Base-by-base conservation (phyloP, 257 asterid genomes). In the Buddleja alternifolia region DNA sequence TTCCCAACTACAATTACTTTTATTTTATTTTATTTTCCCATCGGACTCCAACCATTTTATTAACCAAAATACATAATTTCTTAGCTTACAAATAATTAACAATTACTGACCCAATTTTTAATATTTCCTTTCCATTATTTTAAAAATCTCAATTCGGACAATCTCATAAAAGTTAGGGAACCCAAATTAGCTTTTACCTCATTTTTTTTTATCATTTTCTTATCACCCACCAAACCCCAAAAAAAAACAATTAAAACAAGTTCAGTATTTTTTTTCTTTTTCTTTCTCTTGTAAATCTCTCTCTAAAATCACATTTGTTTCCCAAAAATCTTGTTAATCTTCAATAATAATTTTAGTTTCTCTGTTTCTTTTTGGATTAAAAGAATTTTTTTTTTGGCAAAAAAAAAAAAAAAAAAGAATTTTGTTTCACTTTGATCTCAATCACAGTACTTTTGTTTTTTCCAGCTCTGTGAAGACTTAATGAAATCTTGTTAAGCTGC, bases 31-130 rank as follows among this genome's bases (percentile, higher is more conserved):
- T 29, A 69, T 75, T 79, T 80, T 72, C 80, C 70, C 60, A 74
- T 85, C 95, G 96, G 93, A 85, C 82, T 82, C 85, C 88, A 89
- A 86, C 77, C 87, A 77, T 84, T 82, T 86, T 81, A 86, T 90
- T 78, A 92, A 92, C 94, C 86, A 92, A 84, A 90, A 85, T 84
- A 83, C 85, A 90, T 88, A 88, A 82, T 78, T 87, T 79, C 83
- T 53, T 53, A 39, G 71, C 81, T 79, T 71, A 74, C 68, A 24
- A 70, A 74, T 82, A 81, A 80, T 80, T 78, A 78, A 70, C 74
- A 80, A 84, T 81, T 82, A 80, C 79, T 80, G 73, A 71, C 75
- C 66, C 71, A 65, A 60, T 78, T 79, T 68, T 77, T 60, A 81
- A 78, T 83, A 63, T 70, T 47, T 77, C 36, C 39, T 65, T 73